Percentiles rank a stretch among this genome's conserved stretches.
Conservation (phyloP, 2,329 filamentous ascomycete genomes). For the Mariannaea sp. region DNA sequence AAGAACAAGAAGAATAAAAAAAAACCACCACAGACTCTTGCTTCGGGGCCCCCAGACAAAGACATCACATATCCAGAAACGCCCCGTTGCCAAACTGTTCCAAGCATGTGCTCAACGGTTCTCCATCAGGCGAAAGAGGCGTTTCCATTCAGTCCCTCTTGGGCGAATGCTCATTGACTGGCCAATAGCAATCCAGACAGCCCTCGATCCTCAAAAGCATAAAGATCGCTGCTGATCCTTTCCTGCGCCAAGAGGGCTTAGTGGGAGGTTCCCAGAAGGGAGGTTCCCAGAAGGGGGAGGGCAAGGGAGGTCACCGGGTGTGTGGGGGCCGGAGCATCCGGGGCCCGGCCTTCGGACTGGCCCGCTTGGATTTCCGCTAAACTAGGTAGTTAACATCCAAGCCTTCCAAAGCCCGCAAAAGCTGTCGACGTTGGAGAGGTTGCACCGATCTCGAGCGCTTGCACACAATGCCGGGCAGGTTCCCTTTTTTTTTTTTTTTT, state of each 20-base stretch:
- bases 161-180: not conserved
- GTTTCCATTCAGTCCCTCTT: not conserved
- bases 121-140: not conserved
- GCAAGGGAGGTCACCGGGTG: not conserved
- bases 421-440: too few species aligned
- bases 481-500: too few species aligned
- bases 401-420: too few species aligned
- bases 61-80: too few species aligned
- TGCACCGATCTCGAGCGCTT: too few species aligned
- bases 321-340: conserved; percentile 14
- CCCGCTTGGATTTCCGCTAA: conserved; percentile 21
- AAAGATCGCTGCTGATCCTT: conserved; percentile 18
- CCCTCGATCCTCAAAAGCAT: not conserved
- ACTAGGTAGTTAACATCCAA: too few species aligned
- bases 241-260: conserved; percentile 3
- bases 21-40: too few species aligned
- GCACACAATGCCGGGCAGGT: too few species aligned
- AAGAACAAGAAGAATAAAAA: too few species aligned
- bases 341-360: conserved; percentile 18
- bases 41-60: too few species aligned
- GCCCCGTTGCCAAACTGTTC: too few species aligned
- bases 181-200: not conserved
- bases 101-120: not conserved
- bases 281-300: too few species aligned
- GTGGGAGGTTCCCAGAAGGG: conserved; percentile 6